Conservation (phyloP, 2,329 filamentous ascomycete species). For the Venturia pyrina region DNA sequence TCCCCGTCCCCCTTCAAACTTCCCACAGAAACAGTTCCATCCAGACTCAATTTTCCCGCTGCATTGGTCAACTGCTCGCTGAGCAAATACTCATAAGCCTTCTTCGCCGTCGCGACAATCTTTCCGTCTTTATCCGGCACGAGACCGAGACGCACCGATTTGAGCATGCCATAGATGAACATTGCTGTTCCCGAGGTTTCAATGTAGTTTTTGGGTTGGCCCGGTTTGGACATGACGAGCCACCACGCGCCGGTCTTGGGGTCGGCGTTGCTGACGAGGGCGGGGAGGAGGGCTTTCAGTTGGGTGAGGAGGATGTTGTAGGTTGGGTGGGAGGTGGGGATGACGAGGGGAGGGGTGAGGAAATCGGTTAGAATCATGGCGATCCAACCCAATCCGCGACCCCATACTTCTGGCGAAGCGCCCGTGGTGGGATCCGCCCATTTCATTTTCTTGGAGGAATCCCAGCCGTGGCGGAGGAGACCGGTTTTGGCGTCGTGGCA, state of each 20-base stretch:
- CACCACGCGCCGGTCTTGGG: conserved; percentile 42
- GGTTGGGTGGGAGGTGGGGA: conserved; percentile 15
- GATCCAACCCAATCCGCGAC: conserved; percentile 44
- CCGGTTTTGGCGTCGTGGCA: conserved; percentile 27
- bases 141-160: conserved; percentile 32
- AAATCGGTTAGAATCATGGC: conserved; percentile 41
- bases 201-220: conserved; percentile 44
- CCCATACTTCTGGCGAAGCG: conserved; percentile 45
- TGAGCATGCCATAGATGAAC: conserved; percentile 45
- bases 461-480: conserved; percentile 46
- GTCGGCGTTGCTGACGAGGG: conserved; percentile 31
- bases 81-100: conserved; percentile 26
- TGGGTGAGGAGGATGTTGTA: conserved; percentile 16
- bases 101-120: conserved; percentile 21
- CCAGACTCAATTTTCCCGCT: conserved; percentile 20
- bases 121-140: conserved; percentile 21
- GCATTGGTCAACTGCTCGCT: conserved; percentile 16
- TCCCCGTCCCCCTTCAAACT: conserved; percentile 8
- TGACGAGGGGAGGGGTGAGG: conserved; percentile 27
- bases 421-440: conserved; percentile 45
- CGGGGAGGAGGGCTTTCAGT: conserved; percentile 29
- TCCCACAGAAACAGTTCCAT: conserved; percentile 22
- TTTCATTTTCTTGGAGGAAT: conserved; percentile 35
- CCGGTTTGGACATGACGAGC: conserved; percentile 43
- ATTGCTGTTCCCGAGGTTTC: conserved; percentile 50